Conservation (phyloP, 768 basidiomycete species). For the Auriscalpium vulgare region DNA sequence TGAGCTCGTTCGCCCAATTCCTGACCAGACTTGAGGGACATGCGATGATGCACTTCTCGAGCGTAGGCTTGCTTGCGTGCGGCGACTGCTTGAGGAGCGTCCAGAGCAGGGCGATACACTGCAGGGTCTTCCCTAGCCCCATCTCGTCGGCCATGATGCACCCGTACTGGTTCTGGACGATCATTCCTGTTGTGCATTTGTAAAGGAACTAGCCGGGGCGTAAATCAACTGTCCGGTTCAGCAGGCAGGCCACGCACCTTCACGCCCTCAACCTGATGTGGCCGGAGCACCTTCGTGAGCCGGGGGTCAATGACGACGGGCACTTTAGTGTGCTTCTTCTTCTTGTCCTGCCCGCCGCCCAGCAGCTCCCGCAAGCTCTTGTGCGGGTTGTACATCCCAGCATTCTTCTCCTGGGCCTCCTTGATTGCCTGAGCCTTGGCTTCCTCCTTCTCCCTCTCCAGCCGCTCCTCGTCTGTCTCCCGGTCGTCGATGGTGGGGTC, state of each 20-base stretch:
- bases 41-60: conserved; percentile 96
- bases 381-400: conserved; percentile 80
- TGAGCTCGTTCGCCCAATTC: conserved; percentile 97
- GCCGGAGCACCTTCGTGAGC: conserved; percentile 79
- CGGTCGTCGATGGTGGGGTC: conserved; percentile 93
- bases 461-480: conserved; percentile 82
- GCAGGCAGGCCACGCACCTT: conserved; percentile 49
- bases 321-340: conserved; percentile 65
- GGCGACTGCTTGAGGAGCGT: conserved; percentile 95
- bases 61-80: conserved; percentile 72
- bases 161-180: conserved; percentile 83
- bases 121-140: conserved; percentile 95
- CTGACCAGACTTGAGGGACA: conserved; percentile 96
- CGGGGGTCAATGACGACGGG: conserved; percentile 95
- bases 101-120: conserved; percentile 95
- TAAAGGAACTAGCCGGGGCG: conserved; percentile 73
- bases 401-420: conserved; percentile 63
- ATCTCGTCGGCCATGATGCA: conserved; percentile 99
- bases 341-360: conserved; percentile 64
- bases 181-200: conserved; percentile 88
- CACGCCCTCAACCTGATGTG: conserved; percentile 97
- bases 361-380: conserved; percentile 78
- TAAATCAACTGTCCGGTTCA: conserved; percentile 4
- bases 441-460: conserved; percentile 67
- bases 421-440: conserved; percentile 52